Evolutionary conservation across 1,284 basidiomycete genomes (phyloP), one percentile per base, ranked within the genome.

Genomic region (Irpex lacteus): DNA sequence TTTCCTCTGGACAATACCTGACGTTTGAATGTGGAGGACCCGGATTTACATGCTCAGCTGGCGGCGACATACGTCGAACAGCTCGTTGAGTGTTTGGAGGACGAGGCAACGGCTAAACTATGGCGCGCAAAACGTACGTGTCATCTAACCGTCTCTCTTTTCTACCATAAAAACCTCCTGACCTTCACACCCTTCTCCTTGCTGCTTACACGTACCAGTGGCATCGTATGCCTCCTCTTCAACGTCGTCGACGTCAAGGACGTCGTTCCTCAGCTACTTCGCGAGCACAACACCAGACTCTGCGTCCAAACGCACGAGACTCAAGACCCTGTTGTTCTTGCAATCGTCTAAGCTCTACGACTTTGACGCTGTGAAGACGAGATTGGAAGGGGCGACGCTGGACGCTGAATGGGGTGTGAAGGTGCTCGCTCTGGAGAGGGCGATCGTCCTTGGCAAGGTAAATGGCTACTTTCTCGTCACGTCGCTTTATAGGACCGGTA

Each of bases 371-470:
- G 79, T 91, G 3, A 80, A 81, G 19, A 70, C 76, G 21, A 77
- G 80, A 21, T 74, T 95, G 7, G 73, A 80, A 36, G 76, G 80
- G 8, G 26, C 26, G 26, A 26, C 26, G 26, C 26, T 52, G 8
- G 18, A 21, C 18, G n/a, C 50, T 11, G 54, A 56, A 36, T 56
- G 21, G 60, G 79, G 81, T 60, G 26, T 26, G 26, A 84, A 83
- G 59, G 73, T 86, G 2, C 80, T 96, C 1, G 80, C 80, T 37
- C 80, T 93, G 13, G 95, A 97, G 73, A 74, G 88, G 21, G 92
- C 92, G 0, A 86, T 97, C 40, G 78, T 96, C 2, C 85, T 94
- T 64, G 93, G 92, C 8, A 93, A 94, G 81, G 94, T 94, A 68
- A 47, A 34, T 54, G 59, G 8, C 9, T 58, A 44, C 40, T 44